These are phyloP conservation scores for Diaporthe eres DNA, from an alignment of 2,329 filamentous ascomycete genomes.

Conservation along the genomic window DNA sequence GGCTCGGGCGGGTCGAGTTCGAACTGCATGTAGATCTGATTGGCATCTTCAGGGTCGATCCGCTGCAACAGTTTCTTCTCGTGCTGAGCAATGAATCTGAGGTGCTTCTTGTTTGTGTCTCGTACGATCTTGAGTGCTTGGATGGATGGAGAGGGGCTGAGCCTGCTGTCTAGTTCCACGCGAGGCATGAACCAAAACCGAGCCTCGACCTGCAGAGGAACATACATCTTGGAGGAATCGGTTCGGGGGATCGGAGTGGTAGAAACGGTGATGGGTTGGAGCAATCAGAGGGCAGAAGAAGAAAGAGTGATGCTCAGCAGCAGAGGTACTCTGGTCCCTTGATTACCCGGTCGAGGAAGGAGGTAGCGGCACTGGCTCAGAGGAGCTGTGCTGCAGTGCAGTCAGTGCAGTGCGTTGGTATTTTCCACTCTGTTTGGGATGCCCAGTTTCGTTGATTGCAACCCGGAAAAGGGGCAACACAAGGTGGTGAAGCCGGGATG, in stretches of 20 bases:
- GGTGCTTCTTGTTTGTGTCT: slow-evolving; percentile 6
- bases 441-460: neutral
- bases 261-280: neutral
- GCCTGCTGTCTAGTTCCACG: neutral
- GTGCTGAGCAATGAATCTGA: slow-evolving; percentile 2
- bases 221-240: slow-evolving; percentile 2
- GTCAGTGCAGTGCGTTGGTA: neutral
- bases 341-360: neutral
- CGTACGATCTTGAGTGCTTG: slow-evolving; percentile 21
- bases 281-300: neutral
- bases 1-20: neutral
- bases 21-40: neutral
- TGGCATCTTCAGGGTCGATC: neutral
- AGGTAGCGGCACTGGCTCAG: neutral
- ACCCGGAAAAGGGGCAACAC: neutral
- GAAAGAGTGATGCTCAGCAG: neutral
- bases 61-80: neutral
- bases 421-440: neutral
- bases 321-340: neutral
- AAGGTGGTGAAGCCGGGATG: neutral
- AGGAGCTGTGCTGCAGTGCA: neutral
- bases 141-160: slow-evolving; percentile 1
- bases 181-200: slow-evolving; percentile 11
- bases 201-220: slow-evolving; percentile 13
- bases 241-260: neutral